phyloP scores from a whole-genome alignment of 805 yeast species.

The Kodamaea nitidulidarum region DNA sequence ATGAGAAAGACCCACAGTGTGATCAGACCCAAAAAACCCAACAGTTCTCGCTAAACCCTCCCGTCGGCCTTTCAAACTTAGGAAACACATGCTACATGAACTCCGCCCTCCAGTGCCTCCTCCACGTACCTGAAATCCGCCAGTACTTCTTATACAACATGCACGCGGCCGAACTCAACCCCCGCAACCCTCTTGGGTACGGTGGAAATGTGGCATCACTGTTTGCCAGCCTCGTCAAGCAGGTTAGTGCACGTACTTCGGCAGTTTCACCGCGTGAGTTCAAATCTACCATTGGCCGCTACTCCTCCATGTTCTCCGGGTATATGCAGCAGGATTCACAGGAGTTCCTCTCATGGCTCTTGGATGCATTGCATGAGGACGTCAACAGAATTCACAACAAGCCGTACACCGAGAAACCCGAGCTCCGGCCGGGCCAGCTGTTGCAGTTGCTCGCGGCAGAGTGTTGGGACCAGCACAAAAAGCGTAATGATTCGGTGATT shows the following conservation, averaged over 20 bases:
- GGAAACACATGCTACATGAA: conserved; percentile 96
- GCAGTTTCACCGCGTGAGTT: conserved; percentile 64
- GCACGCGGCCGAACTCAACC: conserved; percentile 64
- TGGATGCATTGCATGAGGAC: conserved; percentile 91
- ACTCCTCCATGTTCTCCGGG: conserved; percentile 73
- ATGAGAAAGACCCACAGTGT: too few species aligned
- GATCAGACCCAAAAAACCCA: too few species aligned
- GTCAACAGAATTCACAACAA: conserved; percentile 76
- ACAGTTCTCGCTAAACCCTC: too few species aligned
- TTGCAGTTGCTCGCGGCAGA: conserved; percentile 59
- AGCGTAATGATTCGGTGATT: conserved; percentile 80
- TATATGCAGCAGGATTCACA: conserved; percentile 91
- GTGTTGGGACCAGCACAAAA: conserved; percentile 77
- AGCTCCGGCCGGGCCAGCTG: conserved; percentile 45
- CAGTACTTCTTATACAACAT: conserved; percentile 65
- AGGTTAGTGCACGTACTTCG: conserved; percentile 26
- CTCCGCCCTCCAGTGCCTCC: conserved; percentile 85
- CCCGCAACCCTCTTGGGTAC: conserved; percentile 79
- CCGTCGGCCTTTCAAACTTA: conserved; percentile 63
- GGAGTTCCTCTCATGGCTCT: conserved; percentile 80
- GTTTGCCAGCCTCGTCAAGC: conserved; percentile 64
- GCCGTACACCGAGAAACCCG: conserved; percentile 89
- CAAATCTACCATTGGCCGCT: conserved; percentile 73
- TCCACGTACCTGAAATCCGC: conserved; percentile 79
- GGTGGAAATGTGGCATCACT: conserved; percentile 75